Conservation (phyloP, 2,329 filamentous ascomycete species). For the Neonectria faginata region DNA sequence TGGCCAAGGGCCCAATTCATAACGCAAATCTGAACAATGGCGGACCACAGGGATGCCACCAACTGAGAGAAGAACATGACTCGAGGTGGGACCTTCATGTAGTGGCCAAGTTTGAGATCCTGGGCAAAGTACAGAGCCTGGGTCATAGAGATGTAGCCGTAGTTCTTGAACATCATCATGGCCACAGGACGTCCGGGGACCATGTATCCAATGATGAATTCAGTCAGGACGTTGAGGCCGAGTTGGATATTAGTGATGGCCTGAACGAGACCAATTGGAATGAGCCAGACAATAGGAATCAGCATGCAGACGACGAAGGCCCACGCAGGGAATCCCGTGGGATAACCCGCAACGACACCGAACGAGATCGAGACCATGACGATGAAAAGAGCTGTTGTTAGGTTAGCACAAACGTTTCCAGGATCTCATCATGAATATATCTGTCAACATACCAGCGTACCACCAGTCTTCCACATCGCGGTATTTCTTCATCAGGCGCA, state of each 20-base stretch:
- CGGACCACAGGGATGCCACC: conserved; percentile 70
- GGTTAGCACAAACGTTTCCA: conserved; percentile 26
- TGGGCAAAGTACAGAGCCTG: conserved; percentile 74
- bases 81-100: conserved; percentile 74
- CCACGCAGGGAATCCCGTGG: conserved; percentile 69
- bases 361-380: conserved; percentile 67
- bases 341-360: conserved; percentile 65
- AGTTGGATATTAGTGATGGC: conserved; percentile 72
- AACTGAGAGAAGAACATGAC: conserved; percentile 71
- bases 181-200: conserved; percentile 76
- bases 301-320: conserved; percentile 68
- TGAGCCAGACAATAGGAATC: conserved; percentile 68
- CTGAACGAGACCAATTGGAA: conserved; percentile 71
- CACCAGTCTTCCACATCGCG: conserved; percentile 70
- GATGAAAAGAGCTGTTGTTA: conserved; percentile 56
- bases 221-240: conserved; percentile 77
- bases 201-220: conserved; percentile 80
- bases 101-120: conserved; percentile 76
- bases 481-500: conserved; percentile 72
- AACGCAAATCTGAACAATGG: conserved; percentile 71
- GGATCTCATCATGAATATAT: conserved; percentile 41
- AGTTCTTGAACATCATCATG: conserved; percentile 85
- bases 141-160: conserved; percentile 75
- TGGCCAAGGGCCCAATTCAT: conserved; percentile 74
- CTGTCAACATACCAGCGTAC: conserved; percentile 61